Evolutionary conservation across 2,329 filamentous ascomycete species (phyloP).

Genomic region (Pseudocercospora fijiensis): DNA sequence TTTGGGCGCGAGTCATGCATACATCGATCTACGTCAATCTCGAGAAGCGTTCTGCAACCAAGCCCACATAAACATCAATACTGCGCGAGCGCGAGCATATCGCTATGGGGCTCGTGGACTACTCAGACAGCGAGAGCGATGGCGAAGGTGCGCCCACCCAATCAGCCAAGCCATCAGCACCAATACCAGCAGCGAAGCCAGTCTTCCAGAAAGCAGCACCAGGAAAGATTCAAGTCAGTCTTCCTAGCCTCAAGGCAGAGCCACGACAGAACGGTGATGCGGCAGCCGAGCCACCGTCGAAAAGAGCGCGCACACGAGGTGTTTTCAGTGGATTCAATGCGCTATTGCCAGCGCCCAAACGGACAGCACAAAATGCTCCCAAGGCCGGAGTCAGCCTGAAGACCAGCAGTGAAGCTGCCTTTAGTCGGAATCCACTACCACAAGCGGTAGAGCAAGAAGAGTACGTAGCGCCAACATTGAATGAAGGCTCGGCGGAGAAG

Average conservation of each 20-base stretch:
- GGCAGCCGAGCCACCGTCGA: constrained; percentile 62
- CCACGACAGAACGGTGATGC: constrained; percentile 43
- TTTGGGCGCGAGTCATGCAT: constrained; percentile 19
- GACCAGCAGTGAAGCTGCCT: constrained; percentile 80
- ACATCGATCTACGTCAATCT: not conserved
- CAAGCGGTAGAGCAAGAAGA: constrained; percentile 33
- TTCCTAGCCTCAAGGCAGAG: constrained; percentile 58
- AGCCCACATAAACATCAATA: not conserved
- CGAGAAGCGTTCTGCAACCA: not conserved
- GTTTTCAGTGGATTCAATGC: constrained; percentile 82
- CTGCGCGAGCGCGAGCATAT: not conserved
- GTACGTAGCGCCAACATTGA: not conserved
- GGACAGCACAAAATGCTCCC: constrained; percentile 41
- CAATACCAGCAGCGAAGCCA: constrained; percentile 38
- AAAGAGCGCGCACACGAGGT: constrained; percentile 64
- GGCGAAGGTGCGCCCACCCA: constrained; percentile 38
- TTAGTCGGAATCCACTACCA: constrained; percentile 62
- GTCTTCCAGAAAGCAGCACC: constrained; percentile 50
- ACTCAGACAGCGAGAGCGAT: constrained; percentile 74
- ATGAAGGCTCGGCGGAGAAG: constrained; percentile 13
- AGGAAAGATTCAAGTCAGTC: constrained; percentile 75
- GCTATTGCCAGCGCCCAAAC: constrained; percentile 81
- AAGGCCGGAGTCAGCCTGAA: constrained; percentile 69
- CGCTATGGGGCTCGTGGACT: constrained; percentile 76
- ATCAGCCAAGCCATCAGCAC: constrained; percentile 28